Conservation (phyloP, 345 rosid species). For the Litchi chinensis region DNA sequence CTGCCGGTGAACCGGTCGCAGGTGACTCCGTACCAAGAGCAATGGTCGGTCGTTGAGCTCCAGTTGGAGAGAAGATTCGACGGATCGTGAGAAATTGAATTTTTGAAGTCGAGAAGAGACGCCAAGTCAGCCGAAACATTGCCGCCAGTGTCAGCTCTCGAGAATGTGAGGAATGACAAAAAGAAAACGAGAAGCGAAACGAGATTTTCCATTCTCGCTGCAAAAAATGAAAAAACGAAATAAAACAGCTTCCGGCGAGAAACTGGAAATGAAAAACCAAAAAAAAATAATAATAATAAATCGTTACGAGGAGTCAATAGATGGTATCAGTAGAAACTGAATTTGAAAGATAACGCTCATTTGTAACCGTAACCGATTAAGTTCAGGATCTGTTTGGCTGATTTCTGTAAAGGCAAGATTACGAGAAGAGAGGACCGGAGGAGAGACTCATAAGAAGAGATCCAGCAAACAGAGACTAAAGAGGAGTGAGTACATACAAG, state of each 20-base stretch:
- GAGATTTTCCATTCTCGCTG: constrained; percentile 9
- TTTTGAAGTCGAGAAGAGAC: constrained; percentile 52
- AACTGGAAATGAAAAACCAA: not conserved
- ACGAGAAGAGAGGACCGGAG: not conserved
- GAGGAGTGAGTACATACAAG: constrained; percentile 21
- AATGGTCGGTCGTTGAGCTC: constrained; percentile 36
- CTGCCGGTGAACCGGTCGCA: constrained; percentile 39
- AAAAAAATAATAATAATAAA: too few relatives aligned
- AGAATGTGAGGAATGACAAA: constrained; percentile 20
- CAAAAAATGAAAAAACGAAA: not conserved
- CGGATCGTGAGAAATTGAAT: constrained; percentile 43
- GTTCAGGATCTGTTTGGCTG: not conserved
- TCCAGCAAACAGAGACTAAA: not conserved
- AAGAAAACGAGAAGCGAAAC: constrained; percentile 16
- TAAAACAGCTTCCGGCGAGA: constrained; percentile 6
- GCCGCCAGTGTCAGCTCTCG: not conserved
- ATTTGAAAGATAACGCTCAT: constrained; percentile 8
- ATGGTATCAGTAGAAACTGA: not conserved
- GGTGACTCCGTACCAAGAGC: constrained; percentile 55
- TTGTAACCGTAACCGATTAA: not conserved
- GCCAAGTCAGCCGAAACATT: constrained; percentile 25
- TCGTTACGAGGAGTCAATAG: not conserved
- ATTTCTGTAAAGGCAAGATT: not conserved
- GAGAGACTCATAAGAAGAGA: constrained; percentile 8
- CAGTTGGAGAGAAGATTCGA: constrained; percentile 45